Percentiles rank a stretch among this genome's conserved stretches.
Evolutionary conservation across 2,329 filamentous ascomycete genomes (phyloP).

Genomic region (Aureobasidium sp.): DNA sequence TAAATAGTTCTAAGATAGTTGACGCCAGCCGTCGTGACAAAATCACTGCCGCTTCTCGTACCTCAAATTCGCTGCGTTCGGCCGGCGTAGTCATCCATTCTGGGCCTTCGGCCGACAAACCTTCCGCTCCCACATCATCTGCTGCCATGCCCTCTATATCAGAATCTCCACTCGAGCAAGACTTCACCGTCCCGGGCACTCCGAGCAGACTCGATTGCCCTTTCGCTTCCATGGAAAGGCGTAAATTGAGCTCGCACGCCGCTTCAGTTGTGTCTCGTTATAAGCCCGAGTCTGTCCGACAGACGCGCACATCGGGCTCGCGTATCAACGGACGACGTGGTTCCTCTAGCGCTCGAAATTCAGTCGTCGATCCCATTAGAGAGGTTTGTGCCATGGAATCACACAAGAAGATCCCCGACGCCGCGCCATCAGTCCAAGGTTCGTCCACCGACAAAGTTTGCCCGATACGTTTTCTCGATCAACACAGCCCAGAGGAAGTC

Average conservation of each 20-base stretch:
- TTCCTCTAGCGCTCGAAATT: conserved; percentile 5
- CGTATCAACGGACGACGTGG: conserved; percentile 6
- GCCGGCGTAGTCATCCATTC: conserved; percentile 33
- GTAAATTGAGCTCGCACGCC: conserved; percentile 28
- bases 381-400: conserved; percentile 23
- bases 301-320: conserved; percentile 10
- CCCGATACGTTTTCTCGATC: conserved; percentile 85
- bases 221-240: conserved; percentile 50
- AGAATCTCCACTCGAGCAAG: conserved; percentile 58
- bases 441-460: conserved; percentile 52
- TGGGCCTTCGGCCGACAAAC: conserved; percentile 27
- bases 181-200: conserved; percentile 80
- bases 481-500: conserved; percentile 87
- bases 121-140: conserved; percentile 21
- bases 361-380: conserved; percentile 26
- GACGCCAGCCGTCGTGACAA: conserved; percentile 24
- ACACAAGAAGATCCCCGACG: conserved; percentile 7
- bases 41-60: conserved; percentile 22
- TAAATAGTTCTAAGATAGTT: conserved; percentile 12
- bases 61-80: conserved; percentile 21
- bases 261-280: conserved; percentile 32
- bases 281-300: conserved; percentile 14
- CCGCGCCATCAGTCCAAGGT: conserved; percentile 14
- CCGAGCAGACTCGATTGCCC: conserved; percentile 75
- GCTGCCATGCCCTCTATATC: conserved; percentile 28